phyloP scores from a whole-genome alignment of 352 stramenopile genomes.

The Blastocystis hominis region DNA sequence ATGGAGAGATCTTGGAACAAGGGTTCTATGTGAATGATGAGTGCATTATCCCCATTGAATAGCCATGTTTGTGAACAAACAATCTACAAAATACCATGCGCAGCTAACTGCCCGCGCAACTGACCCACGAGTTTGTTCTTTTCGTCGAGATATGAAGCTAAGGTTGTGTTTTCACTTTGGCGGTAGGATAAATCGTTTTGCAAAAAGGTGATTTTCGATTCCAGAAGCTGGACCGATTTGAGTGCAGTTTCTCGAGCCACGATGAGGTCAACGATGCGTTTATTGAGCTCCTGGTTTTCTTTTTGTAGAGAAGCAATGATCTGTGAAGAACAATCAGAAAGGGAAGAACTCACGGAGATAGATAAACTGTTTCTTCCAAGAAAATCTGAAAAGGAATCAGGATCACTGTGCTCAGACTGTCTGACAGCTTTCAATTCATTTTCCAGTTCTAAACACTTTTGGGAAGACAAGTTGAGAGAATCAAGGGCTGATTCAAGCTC shows the following conservation, averaged over 20 bases:
- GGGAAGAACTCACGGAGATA: neutral
- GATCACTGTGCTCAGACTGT: neutral
- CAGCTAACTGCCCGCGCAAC: neutral
- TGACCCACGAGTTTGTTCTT: conserved; percentile 36
- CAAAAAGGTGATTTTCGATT: neutral
- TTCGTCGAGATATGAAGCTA: neutral
- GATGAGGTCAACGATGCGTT: conserved; percentile 13
- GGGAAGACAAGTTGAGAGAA: neutral
- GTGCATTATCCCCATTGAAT: neutral
- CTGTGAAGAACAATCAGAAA: neutral
- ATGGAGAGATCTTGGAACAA: conserved; percentile 5
- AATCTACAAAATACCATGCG: neutral
- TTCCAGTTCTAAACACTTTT: neutral
- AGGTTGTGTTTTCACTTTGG: neutral
- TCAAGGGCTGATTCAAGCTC: neutral
- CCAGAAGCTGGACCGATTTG: neutral
- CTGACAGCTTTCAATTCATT: neutral
- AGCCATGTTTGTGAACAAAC: neutral
- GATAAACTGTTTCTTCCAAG: neutral
- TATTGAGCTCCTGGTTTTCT: conserved; percentile 13
- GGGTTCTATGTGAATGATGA: conserved; percentile 48
- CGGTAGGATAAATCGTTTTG: neutral
- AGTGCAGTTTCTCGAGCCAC: neutral
- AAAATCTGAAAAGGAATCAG: neutral
- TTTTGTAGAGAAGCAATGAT: neutral